phyloP scores from a whole-genome alignment of 1,284 basidiomycete genomes.

The Ceratobasidium sp. region DNA sequence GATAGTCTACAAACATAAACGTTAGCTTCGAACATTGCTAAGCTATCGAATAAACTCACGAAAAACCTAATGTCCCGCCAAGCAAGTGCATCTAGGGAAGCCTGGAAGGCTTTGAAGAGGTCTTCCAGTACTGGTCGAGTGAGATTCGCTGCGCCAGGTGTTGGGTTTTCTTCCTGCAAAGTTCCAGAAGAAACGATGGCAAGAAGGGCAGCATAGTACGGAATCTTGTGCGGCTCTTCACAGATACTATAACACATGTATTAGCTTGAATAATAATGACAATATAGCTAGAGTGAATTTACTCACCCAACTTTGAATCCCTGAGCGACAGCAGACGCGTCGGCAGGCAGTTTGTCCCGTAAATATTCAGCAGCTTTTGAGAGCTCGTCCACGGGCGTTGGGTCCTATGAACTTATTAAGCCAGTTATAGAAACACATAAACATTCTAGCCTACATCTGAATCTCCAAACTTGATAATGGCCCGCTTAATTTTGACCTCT shows the following conservation, averaged over 20 bases:
- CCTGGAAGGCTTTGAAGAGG: conserved; percentile 86
- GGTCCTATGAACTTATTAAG: conserved; percentile 44
- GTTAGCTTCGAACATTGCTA: conserved; percentile 23
- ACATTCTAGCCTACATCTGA: conserved; percentile 67
- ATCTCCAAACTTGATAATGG: conserved; percentile 81
- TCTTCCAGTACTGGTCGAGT: conserved; percentile 86
- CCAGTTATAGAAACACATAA: background rate
- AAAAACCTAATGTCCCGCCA: conserved; percentile 90
- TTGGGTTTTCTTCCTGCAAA: conserved; percentile 40
- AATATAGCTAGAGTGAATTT: background rate
- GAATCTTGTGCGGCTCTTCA: conserved; percentile 92
- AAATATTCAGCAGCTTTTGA: conserved; percentile 46
- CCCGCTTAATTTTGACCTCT: conserved; percentile 73
- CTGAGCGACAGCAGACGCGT: conserved; percentile 65
- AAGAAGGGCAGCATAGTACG: conserved; percentile 87
- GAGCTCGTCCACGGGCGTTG: conserved; percentile 47
- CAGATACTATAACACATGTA: conserved; percentile 66
- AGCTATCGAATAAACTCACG: conserved; percentile 61
- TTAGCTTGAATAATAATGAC: conserved; percentile 39
- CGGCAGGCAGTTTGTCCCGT: conserved; percentile 44
- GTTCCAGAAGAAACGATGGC: conserved; percentile 67
- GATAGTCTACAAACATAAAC: conserved; percentile 68
- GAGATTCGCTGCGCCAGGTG: conserved; percentile 52
- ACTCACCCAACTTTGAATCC: conserved; percentile 79
- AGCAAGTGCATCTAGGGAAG: conserved; percentile 82